Percentiles rank a stretch among this genome's conserved stretches.
Evolutionary conservation across 2,329 filamentous ascomycete species (phyloP).

Genomic region (Penicillium olsonii): DNA sequence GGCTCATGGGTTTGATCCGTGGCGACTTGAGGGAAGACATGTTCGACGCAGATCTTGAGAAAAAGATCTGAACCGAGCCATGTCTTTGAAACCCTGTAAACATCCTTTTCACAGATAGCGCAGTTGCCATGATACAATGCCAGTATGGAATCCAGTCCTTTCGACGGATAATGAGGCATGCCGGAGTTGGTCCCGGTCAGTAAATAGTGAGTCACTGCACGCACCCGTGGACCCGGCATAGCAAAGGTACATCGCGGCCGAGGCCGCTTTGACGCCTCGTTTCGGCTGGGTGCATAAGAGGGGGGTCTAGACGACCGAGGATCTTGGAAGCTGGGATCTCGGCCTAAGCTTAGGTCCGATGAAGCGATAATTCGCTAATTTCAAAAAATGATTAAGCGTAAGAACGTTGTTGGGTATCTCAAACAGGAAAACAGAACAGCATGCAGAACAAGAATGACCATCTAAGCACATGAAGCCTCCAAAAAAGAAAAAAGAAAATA

Average conservation of each 20-base stretch:
- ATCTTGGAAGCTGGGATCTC: neutral
- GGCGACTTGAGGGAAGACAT: neutral
- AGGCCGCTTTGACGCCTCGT: neutral
- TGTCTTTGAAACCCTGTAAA: no score
- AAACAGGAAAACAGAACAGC: constrained; percentile 1
- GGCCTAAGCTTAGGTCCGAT: neutral
- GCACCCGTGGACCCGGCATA: neutral
- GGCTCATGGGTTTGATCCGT: neutral
- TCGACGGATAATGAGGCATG: neutral
- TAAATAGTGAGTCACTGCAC: neutral
- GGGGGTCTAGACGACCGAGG: neutral
- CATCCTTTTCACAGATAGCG: no score
- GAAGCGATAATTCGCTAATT: neutral
- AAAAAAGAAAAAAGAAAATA: neutral
- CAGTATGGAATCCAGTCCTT: neutral
- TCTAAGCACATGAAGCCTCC: neutral
- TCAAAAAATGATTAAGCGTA: constrained; percentile 3
- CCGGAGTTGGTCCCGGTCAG: neutral
- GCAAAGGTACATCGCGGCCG: neutral
- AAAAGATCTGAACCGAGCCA: neutral
- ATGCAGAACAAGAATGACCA: neutral
- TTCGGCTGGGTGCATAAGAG: neutral
- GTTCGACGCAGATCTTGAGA: neutral
- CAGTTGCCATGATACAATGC: neutral
- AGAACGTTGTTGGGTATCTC: constrained; percentile 11